Percentiles rank a stretch among this genome's conserved stretches.
Evolutionary conservation across 2,329 filamentous ascomycete species (phyloP).

Genomic region (Onygenales sp.): DNA sequence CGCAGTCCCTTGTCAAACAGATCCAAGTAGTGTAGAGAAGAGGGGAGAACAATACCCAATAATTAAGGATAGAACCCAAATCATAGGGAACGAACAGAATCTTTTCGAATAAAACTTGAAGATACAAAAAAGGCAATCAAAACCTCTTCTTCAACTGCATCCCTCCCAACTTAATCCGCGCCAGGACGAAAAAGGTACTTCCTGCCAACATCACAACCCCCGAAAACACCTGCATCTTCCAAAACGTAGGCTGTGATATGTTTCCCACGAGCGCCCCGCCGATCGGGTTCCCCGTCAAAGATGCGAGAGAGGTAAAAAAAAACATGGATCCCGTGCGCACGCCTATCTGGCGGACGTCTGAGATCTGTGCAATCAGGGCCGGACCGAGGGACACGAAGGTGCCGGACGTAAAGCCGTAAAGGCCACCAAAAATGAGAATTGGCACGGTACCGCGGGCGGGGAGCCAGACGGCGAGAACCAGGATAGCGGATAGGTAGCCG

Average conservation of each 20-base stretch:
- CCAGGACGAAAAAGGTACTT: conserved; percentile 27
- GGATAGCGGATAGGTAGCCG: conserved; percentile 34
- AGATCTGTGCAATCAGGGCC: conserved; percentile 60
- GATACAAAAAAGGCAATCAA: conserved; percentile 3
- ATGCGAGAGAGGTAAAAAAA: conserved; percentile 52
- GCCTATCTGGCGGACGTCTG: conserved; percentile 60
- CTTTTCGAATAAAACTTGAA: too few species aligned
- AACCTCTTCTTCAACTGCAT: conserved; percentile 18
- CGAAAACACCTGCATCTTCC: conserved; percentile 56
- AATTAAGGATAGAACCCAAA: too few species aligned
- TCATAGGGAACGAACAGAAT: too few species aligned
- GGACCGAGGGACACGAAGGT: conserved; percentile 56
- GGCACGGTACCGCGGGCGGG: conserved; percentile 44
- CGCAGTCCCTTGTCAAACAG: too few species aligned
- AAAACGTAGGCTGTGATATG: conserved; percentile 42
- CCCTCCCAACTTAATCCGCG: conserved; percentile 28
- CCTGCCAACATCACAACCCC: conserved; percentile 45
- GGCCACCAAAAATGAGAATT: conserved; percentile 54
- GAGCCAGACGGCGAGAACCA: conserved; percentile 48
- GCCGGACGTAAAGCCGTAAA: conserved; percentile 63
- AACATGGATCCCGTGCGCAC: conserved; percentile 57
- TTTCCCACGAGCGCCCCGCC: conserved; percentile 50
- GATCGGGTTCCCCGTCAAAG: conserved; percentile 58
- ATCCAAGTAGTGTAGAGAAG: too few species aligned
- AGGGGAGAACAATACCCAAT: too few species aligned